These are phyloP conservation scores for Daedalea quercina DNA, from an alignment of 768 basidiomycete species.

Conservation along the genomic window DNA sequence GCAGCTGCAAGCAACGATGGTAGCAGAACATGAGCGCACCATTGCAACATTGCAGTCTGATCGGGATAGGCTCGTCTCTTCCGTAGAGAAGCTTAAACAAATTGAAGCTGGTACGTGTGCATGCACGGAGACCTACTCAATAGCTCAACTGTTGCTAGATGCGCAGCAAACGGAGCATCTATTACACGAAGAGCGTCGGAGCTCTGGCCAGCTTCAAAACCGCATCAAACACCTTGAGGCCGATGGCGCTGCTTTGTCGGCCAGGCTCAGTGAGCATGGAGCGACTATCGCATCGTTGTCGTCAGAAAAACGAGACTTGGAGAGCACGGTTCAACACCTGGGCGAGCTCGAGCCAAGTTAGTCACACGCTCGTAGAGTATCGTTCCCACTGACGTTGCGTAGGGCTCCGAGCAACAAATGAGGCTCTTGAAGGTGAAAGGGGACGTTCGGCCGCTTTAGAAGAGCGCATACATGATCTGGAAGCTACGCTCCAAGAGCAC, in stretches of 20 bases:
- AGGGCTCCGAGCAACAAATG: constrained; percentile 3
- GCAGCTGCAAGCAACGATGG: neutral
- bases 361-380: neutral
- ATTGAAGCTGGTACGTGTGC: constrained; percentile 10
- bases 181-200: constrained; percentile 31
- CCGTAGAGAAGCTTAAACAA: constrained; percentile 1
- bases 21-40: constrained; percentile 9
- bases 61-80: neutral
- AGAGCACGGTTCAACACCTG: neutral
- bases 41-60: constrained; percentile 8
- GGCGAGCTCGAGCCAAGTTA: constrained; percentile 1
- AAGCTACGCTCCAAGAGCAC: constrained; percentile 15
- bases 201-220: constrained; percentile 31
- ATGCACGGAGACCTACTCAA: neutral
- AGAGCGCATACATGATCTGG: constrained; percentile 13
- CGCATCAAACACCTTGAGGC: constrained; percentile 7
- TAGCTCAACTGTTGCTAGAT: constrained; percentile 1
- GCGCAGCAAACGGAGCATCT: constrained; percentile 10
- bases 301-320: neutral
- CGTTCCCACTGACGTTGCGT: neutral
- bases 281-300: constrained; percentile 8
- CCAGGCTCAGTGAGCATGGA: constrained; percentile 5
- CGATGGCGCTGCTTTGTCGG: constrained; percentile 5
- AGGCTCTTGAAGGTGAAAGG: constrained; percentile 7
- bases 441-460: constrained; percentile 5